Percentiles rank a stretch among this genome's conserved stretches.
These are phyloP conservation scores for Tritrichomonas foetus DNA, from an alignment of 208 protist genomes.

Conservation along the genomic window DNA sequence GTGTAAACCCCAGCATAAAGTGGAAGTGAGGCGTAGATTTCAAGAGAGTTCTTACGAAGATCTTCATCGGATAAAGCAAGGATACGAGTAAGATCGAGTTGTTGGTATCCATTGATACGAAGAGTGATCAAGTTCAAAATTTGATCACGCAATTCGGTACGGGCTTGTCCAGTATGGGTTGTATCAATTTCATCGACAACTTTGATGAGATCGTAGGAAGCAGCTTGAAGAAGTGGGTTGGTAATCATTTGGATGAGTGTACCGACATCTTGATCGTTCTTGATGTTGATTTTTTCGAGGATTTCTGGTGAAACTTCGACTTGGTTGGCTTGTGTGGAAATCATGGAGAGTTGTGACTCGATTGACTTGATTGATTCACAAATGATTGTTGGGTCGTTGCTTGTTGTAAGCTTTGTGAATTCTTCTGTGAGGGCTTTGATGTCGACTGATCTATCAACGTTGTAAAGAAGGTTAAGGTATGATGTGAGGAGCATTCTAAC, in stretches of 20 bases:
- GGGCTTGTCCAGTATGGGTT: no score
- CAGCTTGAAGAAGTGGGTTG: not conserved
- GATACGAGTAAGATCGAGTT: not conserved
- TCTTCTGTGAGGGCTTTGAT: no score
- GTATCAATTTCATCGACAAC: not conserved
- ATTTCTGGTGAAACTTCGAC: not conserved
- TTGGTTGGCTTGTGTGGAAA: not conserved
- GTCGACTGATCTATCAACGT: no score
- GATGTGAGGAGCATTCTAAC: no score
- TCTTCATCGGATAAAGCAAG: not conserved
- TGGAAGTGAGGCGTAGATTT: not conserved
- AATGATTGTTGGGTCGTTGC: no score
- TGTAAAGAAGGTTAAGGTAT: no score
- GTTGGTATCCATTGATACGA: not conserved
- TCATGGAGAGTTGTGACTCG: not conserved
- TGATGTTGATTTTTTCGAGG: not conserved
- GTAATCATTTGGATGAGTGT: not conserved
- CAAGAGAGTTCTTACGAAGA: not conserved
- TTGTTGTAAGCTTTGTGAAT: no score
- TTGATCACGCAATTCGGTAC: not conserved
- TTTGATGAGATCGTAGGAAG: not conserved
- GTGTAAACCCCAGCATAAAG: not conserved
- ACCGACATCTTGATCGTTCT: not conserved
- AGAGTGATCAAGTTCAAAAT: not conserved
- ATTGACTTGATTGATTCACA: no score